phyloP scores from a whole-genome alignment of 78 protist species.

The Dictyostelium intermedium region DNA sequence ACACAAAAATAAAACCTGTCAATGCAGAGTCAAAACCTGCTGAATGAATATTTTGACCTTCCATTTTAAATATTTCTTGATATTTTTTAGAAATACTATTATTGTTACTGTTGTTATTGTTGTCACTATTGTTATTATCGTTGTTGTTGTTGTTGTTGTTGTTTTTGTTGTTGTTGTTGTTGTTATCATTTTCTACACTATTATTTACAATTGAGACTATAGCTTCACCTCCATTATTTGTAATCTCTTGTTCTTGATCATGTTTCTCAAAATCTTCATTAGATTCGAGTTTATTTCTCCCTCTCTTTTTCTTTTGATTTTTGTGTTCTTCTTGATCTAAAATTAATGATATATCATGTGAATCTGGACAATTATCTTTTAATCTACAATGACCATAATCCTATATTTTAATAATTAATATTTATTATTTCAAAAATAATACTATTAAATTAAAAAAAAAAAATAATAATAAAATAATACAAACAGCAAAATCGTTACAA shows the following conservation, averaged over 20 bases:
- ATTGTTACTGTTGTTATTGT: neutral
- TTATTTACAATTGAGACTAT: neutral
- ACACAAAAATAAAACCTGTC: constrained; percentile 60
- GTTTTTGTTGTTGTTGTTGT: neutral
- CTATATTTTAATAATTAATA: neutral
- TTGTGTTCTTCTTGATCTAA: constrained; percentile 33
- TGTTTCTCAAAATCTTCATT: neutral
- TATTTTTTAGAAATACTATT: neutral
- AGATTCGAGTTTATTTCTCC: neutral
- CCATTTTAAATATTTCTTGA: neutral
- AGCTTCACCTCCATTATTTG: neutral
- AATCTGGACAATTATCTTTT: constrained; percentile 6
- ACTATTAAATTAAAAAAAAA: neutral
- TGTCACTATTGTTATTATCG: neutral
- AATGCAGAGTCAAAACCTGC: constrained; percentile 73
- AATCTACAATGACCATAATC: constrained; percentile 66
- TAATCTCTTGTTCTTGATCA: neutral
- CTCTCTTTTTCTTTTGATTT: neutral
- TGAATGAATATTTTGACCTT: constrained; percentile 20
- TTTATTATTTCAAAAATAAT: too few relatives aligned
- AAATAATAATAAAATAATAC: neutral
- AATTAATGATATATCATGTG: constrained; percentile 16
- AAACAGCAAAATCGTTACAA: constrained; percentile 45
- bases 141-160: neutral
- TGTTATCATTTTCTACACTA: neutral